phyloP scores from a whole-genome alignment of 345 rosid species.

The Euphorbia peplus region DNA sequence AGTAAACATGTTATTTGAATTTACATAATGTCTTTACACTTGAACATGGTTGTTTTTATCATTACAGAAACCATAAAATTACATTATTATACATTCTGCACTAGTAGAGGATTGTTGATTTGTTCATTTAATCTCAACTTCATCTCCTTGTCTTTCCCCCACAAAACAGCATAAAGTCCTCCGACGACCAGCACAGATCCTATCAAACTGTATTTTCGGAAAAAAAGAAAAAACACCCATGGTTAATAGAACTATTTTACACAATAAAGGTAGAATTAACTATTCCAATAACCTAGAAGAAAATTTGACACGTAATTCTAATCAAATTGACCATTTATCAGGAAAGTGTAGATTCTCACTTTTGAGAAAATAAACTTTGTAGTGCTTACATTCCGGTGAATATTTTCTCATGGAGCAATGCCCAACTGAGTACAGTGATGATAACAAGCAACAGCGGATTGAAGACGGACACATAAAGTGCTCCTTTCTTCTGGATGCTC shows the following conservation, averaged over 20 bases:
- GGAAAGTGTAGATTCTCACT: no score
- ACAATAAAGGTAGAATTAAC: no score
- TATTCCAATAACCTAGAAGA: no score
- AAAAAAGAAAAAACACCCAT: neutral
- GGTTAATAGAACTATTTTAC: no score
- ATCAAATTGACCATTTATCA: neutral
- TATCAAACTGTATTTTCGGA: conserved; percentile 45
- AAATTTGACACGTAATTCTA: no score
- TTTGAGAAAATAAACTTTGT: no score
- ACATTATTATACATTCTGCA: no score
- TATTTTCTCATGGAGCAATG: conserved; percentile 72
- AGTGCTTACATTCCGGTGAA: conserved; percentile 66
- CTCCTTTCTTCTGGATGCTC: conserved; percentile 70
- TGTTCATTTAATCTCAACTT: conserved; percentile 9
- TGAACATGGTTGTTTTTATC: no score
- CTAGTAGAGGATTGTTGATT: no score
- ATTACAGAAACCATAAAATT: no score
- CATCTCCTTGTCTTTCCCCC: conserved; percentile 81
- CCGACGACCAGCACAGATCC: conserved; percentile 68
- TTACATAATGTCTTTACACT: no score
- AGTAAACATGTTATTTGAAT: no score
- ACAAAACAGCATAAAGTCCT: conserved; percentile 75
- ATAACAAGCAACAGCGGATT: conserved; percentile 70
- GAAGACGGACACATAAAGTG: conserved; percentile 86
- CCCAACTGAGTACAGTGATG: conserved; percentile 76